Evolutionary conservation across 2,329 filamentous ascomycete species (phyloP).

Genomic region (Lasiodiplodia citricola): DNA sequence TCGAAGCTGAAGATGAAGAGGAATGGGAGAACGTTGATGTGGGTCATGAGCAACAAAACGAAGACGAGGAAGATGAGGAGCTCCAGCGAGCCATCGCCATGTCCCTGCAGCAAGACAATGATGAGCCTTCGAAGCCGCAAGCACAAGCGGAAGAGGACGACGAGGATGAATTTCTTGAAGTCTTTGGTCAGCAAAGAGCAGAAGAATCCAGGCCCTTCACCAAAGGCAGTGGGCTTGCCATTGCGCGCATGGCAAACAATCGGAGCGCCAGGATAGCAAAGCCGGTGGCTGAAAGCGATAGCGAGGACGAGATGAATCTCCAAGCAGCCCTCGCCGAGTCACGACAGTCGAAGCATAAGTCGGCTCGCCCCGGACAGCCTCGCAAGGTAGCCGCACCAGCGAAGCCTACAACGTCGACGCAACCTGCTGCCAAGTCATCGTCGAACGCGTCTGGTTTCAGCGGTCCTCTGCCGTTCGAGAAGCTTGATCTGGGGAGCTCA

Average conservation of each 20-base stretch:
- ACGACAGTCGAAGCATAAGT: constrained; percentile 56
- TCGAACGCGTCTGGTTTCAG: constrained; percentile 68
- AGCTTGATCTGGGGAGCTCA: constrained; percentile 71
- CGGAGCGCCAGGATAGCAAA: constrained; percentile 64
- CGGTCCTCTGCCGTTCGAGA: constrained; percentile 90
- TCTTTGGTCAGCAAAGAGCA: constrained; percentile 53
- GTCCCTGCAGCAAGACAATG: constrained; percentile 68
- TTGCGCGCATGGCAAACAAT: constrained; percentile 77
- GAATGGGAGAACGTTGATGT: constrained; percentile 47
- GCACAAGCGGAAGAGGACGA: constrained; percentile 40
- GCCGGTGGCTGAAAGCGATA: constrained; percentile 52
- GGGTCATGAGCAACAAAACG: constrained; percentile 51
- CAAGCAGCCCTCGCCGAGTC: constrained; percentile 76
- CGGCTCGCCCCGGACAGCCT: constrained; percentile 18
- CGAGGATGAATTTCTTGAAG: constrained; percentile 51
- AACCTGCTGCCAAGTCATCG: constrained; percentile 51
- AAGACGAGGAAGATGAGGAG: constrained; percentile 72
- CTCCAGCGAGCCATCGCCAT: constrained; percentile 82
- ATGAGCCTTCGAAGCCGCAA: constrained; percentile 54
- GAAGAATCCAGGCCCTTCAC: constrained; percentile 51
- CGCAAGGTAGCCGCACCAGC: constrained; percentile 28
- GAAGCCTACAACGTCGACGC: constrained; percentile 27
- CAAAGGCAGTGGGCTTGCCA: constrained; percentile 59
- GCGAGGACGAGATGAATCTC: constrained; percentile 77
- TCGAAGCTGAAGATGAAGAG: constrained; percentile 45